Percentiles rank a stretch among this genome's conserved stretches.
Conservation (phyloP, 1,284 basidiomycete genomes). For the Ganoderma meredithae region DNA sequence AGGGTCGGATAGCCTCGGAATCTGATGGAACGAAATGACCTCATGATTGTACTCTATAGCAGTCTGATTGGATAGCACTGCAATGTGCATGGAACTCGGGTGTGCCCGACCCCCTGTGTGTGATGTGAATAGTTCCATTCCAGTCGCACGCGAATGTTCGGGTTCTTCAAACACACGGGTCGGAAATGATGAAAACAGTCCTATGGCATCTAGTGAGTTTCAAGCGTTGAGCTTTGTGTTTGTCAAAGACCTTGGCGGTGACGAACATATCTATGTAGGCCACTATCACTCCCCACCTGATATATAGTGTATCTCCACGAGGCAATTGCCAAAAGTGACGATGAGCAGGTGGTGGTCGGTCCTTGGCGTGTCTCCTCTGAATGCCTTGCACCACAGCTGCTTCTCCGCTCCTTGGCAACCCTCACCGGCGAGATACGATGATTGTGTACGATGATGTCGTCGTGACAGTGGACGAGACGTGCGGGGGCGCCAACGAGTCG, state of each 20-base stretch:
- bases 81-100: background rate
- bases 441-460: background rate
- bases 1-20: conserved; percentile 3
- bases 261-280: background rate
- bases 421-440: background rate
- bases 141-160: background rate
- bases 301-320: background rate
- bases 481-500: background rate
- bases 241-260: background rate
- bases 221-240: background rate
- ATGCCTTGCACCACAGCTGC: background rate
- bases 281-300: background rate
- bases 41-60: background rate
- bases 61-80: conserved; percentile 3
- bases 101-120: conserved; percentile 3
- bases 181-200: background rate
- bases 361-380: conserved; percentile 1
- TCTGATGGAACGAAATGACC: conserved; percentile 9
- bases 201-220: background rate
- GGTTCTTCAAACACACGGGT: background rate
- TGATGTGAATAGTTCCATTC: background rate
- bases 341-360: background rate
- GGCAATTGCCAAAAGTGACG: conserved; percentile 3
- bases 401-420: conserved; percentile 2
- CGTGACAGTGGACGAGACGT: background rate